A percentile compares a stretch with the other conserved stretches of the same genome.
phyloP scores from a whole-genome alignment of 1,139 yeast genomes.

The Candida sanyaensis region DNA sequence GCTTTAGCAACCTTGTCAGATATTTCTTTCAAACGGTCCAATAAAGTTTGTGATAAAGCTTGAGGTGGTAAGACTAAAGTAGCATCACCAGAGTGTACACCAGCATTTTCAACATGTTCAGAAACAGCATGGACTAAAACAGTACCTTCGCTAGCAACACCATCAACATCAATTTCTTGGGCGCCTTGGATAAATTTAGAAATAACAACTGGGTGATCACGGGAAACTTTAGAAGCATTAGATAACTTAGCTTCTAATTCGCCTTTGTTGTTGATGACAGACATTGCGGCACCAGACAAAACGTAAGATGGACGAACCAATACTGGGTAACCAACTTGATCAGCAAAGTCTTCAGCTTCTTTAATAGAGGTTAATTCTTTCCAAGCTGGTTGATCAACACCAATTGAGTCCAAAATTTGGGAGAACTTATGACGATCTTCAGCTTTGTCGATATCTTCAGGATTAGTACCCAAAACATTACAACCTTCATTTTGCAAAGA shows the following conservation, averaged over 20 bases:
- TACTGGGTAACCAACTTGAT: conserved; percentile 89
- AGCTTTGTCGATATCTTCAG: conserved; percentile 93
- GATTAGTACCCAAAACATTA: conserved; percentile 89
- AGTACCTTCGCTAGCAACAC: conserved; percentile 86
- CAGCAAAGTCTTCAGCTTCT: conserved; percentile 86
- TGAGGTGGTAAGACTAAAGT: conserved; percentile 94
- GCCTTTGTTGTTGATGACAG: conserved; percentile 74
- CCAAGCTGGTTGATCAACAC: conserved; percentile 97
- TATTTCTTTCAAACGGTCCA: conserved; percentile 69
- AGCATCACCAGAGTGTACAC: conserved; percentile 99
- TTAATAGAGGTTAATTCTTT: conserved; percentile 85
- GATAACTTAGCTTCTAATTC: conserved; percentile 82
- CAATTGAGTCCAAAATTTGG: conserved; percentile 85
- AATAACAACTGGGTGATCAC: conserved; percentile 96
- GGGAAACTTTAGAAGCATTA: conserved; percentile 88
- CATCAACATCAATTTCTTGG: conserved; percentile 95
- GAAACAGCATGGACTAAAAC: conserved; percentile 94
- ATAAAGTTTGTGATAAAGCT: conserved; percentile 56
- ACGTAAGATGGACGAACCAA: conserved; percentile 97
- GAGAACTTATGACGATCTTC: conserved; percentile 99
- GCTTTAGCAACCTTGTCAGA: conserved; percentile 97
- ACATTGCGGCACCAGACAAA: conserved; percentile 98
- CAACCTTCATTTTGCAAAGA: conserved; percentile 81
- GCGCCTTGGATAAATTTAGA: conserved; percentile 96
- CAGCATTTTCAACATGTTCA: conserved; percentile 98